Evolutionary conservation across 257 asterid genomes (phyloP).

Genomic region (Avicennia marina): DNA sequence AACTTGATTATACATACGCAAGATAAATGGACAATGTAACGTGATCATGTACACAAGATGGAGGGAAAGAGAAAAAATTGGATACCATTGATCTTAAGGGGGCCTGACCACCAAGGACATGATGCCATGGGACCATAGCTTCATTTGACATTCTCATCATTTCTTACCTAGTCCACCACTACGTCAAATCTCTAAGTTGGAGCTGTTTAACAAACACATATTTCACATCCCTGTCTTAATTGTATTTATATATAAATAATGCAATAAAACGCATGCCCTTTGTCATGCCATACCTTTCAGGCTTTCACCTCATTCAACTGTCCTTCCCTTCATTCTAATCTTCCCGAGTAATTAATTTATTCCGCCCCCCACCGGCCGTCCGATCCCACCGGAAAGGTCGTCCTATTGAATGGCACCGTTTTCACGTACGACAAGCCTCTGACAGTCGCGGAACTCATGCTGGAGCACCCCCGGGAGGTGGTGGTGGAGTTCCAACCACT

Average conservation of each 20-base stretch:
- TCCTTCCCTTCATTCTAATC: neutral
- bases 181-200: neutral
- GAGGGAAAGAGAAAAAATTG: too few relatives aligned
- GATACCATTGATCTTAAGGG: too few relatives aligned
- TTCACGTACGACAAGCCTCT: slow-evolving; percentile 47
- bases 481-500: slow-evolving; percentile 55
- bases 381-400: slow-evolving; percentile 42
- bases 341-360: too few relatives aligned
- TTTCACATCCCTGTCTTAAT: neutral
- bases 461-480: slow-evolving; percentile 63
- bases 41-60: too few relatives aligned
- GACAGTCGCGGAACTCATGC: slow-evolving; percentile 82
- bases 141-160: neutral
- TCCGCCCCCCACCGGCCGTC: slow-evolving; percentile 29
- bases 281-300: neutral
- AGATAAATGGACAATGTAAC: too few relatives aligned
- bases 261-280: neutral
- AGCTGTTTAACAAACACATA: slow-evolving; percentile 1
- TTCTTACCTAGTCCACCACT: neutral
- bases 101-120: too few relatives aligned
- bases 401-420: slow-evolving; percentile 51
- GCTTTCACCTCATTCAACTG: too few relatives aligned
- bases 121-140: too few relatives aligned
- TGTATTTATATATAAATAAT: neutral
- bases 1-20: too few relatives aligned